phyloP scores from a whole-genome alignment of 495 filamentous ascomycete species.

The Lineolata rhizophorae region DNA sequence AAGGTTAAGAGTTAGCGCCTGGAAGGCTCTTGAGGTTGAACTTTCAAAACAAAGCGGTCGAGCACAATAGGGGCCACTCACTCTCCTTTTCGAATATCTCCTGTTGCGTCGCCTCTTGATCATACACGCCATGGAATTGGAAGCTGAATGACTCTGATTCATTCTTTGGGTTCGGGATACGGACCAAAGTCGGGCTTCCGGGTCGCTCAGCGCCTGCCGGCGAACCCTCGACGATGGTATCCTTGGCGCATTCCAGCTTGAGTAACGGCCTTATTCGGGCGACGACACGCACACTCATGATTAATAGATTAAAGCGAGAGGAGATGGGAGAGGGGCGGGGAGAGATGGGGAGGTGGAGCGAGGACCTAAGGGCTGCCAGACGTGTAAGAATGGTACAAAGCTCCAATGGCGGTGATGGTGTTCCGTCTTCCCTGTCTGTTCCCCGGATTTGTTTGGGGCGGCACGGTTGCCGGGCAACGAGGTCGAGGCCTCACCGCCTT shows the following conservation, averaged over 20 bases:
- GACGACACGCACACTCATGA: slow-evolving; percentile 61
- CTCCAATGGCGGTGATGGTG: no score
- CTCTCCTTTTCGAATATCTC: slow-evolving; percentile 76
- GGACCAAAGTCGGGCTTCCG: slow-evolving; percentile 42
- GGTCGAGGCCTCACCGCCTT: no score
- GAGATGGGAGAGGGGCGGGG: no score
- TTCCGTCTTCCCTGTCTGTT: no score
- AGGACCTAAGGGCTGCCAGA: no score
- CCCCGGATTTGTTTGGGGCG: no score
- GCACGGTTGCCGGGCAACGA: no score
- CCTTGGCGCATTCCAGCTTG: slow-evolving; percentile 57
- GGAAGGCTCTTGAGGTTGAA: not conserved
- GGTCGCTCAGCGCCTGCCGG: slow-evolving; percentile 19
- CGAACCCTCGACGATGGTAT: slow-evolving; percentile 53
- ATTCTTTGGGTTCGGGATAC: slow-evolving; percentile 90
- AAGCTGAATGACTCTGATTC: slow-evolving; percentile 79
- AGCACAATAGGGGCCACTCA: slow-evolving; percentile 18
- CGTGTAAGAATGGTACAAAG: no score
- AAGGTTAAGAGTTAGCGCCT: slow-evolving; percentile 1
- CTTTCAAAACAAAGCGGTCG: not conserved
- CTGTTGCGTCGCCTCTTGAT: slow-evolving; percentile 55
- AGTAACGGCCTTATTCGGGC: slow-evolving; percentile 77
- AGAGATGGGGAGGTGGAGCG: no score
- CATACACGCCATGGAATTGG: slow-evolving; percentile 87
- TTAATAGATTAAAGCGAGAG: no score